Evolutionary conservation across 2,329 filamentous ascomycete species (phyloP), one percentile per base, ranked within the genome.

Genomic region (Scleromitrula shiraiana): DNA sequence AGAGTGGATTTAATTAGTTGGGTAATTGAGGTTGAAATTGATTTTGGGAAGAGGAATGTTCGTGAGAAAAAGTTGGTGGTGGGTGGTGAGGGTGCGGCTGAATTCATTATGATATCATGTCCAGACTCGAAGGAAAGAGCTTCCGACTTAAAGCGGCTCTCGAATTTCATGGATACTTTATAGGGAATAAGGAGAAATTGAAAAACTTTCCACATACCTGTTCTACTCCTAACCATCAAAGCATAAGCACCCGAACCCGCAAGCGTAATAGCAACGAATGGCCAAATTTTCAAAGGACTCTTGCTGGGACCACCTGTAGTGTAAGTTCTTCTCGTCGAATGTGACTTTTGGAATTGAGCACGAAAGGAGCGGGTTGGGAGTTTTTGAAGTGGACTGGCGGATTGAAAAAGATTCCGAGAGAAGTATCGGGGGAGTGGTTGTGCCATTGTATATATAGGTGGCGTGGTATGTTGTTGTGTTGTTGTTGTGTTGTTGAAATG

Each of bases 171-270:
- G 19, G 24, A 24, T 15, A 8, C 30, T 15, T 15, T 14, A 14
- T 15, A 14, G 7, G 2, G 30, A 33, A 33, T 33, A n/a, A n/a
- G n/a, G n/a, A n/a, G 30, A 33, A 47, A 39, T 22, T 33, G 32
- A 47, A 26, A 32, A 26, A n/a, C 42, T 42, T 12, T 15, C 44
- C 19, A 46, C 43, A 33, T 46, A 46, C 43, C 43, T 33, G 30
- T 64, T 53, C 73, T 69, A 50, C 65, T 68, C 52, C 68, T 73
- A 10, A 76, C 74, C 57, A 78, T 70, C 35, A 73, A 62, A 36
- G 66, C 60, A 65, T 77, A 78, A 41, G 70, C 65, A 36, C 70
- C 72, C 32, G 70, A 70, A 50, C 73, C 72, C 41, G 70, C 60
- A 36, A 68, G 62, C 42, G 72, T 65, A 51, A 78, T 69, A 20